Evolutionary conservation across 2,329 filamentous ascomycete genomes (phyloP).

Genomic region (Aspergillus jensenii): DNA sequence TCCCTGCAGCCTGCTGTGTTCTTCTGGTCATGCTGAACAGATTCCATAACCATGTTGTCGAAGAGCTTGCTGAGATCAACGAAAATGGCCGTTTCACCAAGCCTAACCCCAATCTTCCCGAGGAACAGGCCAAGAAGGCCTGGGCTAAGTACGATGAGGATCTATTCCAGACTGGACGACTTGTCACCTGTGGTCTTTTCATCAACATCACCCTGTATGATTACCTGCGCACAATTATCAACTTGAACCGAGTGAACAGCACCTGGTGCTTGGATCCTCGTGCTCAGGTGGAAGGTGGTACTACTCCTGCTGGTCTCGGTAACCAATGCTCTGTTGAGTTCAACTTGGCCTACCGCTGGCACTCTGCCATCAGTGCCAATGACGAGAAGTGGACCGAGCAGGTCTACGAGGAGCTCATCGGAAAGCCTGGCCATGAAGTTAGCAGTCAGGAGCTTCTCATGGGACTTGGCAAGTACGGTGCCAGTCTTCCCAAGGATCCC

Average conservation of each 20-base stretch:
- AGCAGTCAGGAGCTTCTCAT: slow-evolving; percentile 60
- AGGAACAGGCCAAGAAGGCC: slow-evolving; percentile 49
- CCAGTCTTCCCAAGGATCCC: slow-evolving; percentile 64
- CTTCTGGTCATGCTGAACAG: slow-evolving; percentile 69
- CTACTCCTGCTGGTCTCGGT: slow-evolving; percentile 69
- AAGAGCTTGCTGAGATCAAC: slow-evolving; percentile 80
- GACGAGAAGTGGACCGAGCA: slow-evolving; percentile 80
- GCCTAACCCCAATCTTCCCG: slow-evolving; percentile 53
- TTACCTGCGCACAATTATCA: slow-evolving; percentile 76
- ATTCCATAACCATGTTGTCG: slow-evolving; percentile 85
- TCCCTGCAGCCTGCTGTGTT: slow-evolving; percentile 70
- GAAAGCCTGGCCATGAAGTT: slow-evolving; percentile 58
- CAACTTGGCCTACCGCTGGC: slow-evolving; percentile 86
- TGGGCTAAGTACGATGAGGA: slow-evolving; percentile 75
- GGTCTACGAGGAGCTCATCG: slow-evolving; percentile 64
- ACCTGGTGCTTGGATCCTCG: slow-evolving; percentile 81
- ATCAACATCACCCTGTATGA: slow-evolving; percentile 77
- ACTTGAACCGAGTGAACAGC: slow-evolving; percentile 69
- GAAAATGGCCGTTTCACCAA: slow-evolving; percentile 75
- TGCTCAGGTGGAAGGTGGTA: slow-evolving; percentile 63
- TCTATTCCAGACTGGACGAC: slow-evolving; percentile 73
- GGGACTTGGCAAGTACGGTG: slow-evolving; percentile 64
- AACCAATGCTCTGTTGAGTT: slow-evolving; percentile 87
- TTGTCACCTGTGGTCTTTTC: slow-evolving; percentile 72
- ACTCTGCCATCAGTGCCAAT: slow-evolving; percentile 71